Evolutionary conservation across 805 yeast genomes (phyloP).

Genomic region (Pichia occidentalis): DNA sequence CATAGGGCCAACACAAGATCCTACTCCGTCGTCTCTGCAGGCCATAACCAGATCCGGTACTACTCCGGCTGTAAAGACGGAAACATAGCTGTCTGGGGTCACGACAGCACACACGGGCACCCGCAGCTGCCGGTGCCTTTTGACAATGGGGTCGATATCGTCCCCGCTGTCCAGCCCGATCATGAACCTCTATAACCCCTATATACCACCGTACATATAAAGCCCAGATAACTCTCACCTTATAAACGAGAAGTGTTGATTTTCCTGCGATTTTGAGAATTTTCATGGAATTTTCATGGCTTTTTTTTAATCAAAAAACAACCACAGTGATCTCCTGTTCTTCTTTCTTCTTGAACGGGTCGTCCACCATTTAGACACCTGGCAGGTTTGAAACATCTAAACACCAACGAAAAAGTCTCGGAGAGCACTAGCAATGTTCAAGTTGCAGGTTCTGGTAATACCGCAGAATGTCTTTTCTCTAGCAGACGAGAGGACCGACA

Average conservation of each 20-base stretch:
- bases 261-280: neutral
- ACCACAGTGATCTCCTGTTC: no score
- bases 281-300: neutral
- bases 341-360: no score
- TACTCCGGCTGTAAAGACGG: slow-evolving; percentile 66
- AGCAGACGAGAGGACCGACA: no score
- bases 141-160: slow-evolving; percentile 18
- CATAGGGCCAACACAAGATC: slow-evolving; percentile 34
- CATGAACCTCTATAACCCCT: neutral
- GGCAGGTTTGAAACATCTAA: neutral
- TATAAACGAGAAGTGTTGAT: no score
- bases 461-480: slow-evolving; percentile 10
- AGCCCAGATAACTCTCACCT: no score
- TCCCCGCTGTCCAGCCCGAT: neutral
- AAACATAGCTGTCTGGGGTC: slow-evolving; percentile 52
- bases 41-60: slow-evolving; percentile 39
- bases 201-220: no score
- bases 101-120: slow-evolving; percentile 21
- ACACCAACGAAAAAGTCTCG: neutral
- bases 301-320: no score
- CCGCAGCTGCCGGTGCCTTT: slow-evolving; percentile 12
- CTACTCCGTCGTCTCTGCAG: slow-evolving; percentile 46
- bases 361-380: no score
- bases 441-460: slow-evolving; percentile 15
- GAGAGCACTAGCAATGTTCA: slow-evolving; percentile 12